phyloP scores from a whole-genome alignment of 768 basidiomycete species.

The Neoboletus subvelutipes region DNA sequence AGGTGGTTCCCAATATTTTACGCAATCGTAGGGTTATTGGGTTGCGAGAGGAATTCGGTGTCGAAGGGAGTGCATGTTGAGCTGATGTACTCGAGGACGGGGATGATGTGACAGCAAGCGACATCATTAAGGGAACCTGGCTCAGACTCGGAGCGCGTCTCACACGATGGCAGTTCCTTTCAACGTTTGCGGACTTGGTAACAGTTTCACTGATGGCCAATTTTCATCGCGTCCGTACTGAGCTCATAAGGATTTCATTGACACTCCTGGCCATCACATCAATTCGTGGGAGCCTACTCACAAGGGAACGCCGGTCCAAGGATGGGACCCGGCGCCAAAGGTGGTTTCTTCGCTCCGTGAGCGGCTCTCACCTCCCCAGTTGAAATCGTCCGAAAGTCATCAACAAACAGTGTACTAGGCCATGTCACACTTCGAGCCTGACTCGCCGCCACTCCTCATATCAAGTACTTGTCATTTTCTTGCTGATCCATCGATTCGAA shows the following conservation, averaged over 20 bases:
- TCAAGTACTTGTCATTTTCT: background rate
- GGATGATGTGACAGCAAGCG: conserved; percentile 8
- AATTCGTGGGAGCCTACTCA: background rate
- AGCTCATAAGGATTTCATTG: background rate
- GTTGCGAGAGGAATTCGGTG: conserved; percentile 43
- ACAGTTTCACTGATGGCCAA: background rate
- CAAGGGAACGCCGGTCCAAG: background rate
- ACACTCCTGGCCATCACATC: background rate
- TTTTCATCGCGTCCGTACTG: background rate
- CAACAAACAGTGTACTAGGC: background rate
- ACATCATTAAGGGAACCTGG: conserved; percentile 10
- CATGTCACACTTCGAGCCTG: background rate
- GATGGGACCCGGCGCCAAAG: background rate
- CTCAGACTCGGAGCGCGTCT: background rate
- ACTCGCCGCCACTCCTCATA: background rate
- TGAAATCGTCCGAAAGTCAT: background rate
- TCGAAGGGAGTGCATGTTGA: conserved; percentile 13
- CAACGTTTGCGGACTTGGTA: background rate
- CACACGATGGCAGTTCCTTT: background rate
- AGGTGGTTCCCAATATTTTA: conserved; percentile 83
- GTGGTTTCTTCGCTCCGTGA: background rate
- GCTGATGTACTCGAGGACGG: background rate
- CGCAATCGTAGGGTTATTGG: conserved; percentile 87
- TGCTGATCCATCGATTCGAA: too few relatives aligned
- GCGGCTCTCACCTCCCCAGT: background rate